A percentile compares a stretch with the other conserved stretches of the same genome.
phyloP scores from a whole-genome alignment of 371 early-diverging fungal genomes.

The Zancudomyces culisetae region DNA sequence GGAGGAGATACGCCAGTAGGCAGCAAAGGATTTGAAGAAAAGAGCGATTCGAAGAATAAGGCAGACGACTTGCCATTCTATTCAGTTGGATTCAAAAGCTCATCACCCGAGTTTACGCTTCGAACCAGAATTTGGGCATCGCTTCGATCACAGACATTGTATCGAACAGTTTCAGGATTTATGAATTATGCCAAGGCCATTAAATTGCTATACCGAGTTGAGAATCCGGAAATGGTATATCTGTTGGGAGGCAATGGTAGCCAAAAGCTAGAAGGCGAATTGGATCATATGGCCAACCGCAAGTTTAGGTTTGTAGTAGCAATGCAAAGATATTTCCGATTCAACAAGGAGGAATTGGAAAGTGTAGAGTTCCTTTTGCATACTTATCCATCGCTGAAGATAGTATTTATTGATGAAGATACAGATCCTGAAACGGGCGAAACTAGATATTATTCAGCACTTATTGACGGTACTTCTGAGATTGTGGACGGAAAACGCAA shows the following conservation, averaged over 20 bases:
- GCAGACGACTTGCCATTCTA: slow-evolving; percentile 65
- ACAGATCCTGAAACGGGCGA: slow-evolving; percentile 31
- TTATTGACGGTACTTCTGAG: slow-evolving; percentile 57
- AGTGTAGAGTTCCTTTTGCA: slow-evolving; percentile 55
- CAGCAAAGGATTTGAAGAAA: slow-evolving; percentile 23
- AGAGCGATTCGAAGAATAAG: slow-evolving; percentile 32
- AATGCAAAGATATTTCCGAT: slow-evolving; percentile 74
- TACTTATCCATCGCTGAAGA: slow-evolving; percentile 58
- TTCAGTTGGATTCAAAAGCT: slow-evolving; percentile 61
- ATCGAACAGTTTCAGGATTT: slow-evolving; percentile 71
- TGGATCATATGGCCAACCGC: slow-evolving; percentile 40
- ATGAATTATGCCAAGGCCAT: slow-evolving; percentile 78
- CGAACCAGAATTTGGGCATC: slow-evolving; percentile 84
- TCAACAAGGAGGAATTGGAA: slow-evolving; percentile 52
- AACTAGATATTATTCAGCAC: slow-evolving; percentile 37
- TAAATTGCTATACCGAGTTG: slow-evolving; percentile 58
- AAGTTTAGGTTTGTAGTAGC: slow-evolving; percentile 74
- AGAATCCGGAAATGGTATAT: slow-evolving; percentile 53
- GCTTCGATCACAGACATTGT: slow-evolving; percentile 68
- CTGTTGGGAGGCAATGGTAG: slow-evolving; percentile 34
- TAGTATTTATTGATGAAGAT: slow-evolving; percentile 62
- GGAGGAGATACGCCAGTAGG: slow-evolving; percentile 13
- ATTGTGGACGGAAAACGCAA: slow-evolving; percentile 43
- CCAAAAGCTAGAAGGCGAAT: slow-evolving; percentile 42
- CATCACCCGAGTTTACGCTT: slow-evolving; percentile 60